phyloP scores from a whole-genome alignment of 1,139 yeast genomes.

The Citeromyces hawaiiensis region DNA sequence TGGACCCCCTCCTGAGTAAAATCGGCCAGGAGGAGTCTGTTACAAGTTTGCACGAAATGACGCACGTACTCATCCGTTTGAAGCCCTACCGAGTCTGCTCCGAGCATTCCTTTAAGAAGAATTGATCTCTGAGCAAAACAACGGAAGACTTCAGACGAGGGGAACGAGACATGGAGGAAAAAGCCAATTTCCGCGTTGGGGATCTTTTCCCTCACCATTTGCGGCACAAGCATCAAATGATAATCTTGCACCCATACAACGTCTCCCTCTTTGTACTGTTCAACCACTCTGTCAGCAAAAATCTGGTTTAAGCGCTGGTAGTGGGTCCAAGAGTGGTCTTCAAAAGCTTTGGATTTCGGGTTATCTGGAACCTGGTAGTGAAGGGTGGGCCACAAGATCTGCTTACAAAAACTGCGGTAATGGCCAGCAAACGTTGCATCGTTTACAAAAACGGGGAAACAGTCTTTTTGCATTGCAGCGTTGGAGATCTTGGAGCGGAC shows the following conservation, averaged over 20 bases:
- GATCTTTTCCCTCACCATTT: conserved; percentile 60
- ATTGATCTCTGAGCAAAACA: conserved; percentile 81
- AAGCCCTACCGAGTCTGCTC: conserved; percentile 79
- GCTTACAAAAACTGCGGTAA: conserved; percentile 82
- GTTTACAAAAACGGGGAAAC: conserved; percentile 38
- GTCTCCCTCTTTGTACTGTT: conserved; percentile 54
- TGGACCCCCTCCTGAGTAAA: conserved; percentile 63
- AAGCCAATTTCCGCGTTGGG: conserved; percentile 87
- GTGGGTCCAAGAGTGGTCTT: conserved; percentile 88
- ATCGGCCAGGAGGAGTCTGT: conserved; percentile 72
- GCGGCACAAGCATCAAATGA: conserved; percentile 77
- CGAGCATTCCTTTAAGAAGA: conserved; percentile 72
- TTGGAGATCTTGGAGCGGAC: conserved; percentile 45
- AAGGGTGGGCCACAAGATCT: conserved; percentile 91
- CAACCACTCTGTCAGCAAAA: conserved; percentile 66
- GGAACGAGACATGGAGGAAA: conserved; percentile 88
- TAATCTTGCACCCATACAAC: conserved; percentile 90
- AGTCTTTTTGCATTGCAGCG: conserved; percentile 16
- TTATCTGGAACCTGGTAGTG: conserved; percentile 96
- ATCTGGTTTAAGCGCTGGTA: conserved; percentile 65
- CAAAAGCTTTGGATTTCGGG: conserved; percentile 88
- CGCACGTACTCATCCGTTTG: conserved; percentile 90
- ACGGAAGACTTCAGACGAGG: conserved; percentile 89
- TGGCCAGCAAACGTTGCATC: conserved; percentile 83
- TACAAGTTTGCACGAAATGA: conserved; percentile 87